phyloP scores from a whole-genome alignment of 371 early-diverging fungal genomes.

The Zychaea mexicana region DNA sequence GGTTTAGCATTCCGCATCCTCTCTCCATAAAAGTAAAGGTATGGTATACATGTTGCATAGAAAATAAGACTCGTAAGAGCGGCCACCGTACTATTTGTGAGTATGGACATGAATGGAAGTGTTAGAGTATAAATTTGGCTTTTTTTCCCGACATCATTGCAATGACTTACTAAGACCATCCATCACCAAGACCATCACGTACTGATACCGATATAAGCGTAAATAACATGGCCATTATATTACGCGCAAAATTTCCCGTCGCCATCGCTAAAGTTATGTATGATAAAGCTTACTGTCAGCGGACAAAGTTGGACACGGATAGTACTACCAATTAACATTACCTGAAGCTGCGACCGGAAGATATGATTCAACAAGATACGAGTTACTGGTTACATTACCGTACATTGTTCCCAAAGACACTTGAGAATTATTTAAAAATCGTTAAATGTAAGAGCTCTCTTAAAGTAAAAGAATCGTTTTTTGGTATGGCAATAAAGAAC shows the following conservation, averaged over 20 bases:
- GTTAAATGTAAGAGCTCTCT: too few species aligned
- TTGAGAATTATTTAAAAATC: neutral
- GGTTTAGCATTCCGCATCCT: slow-evolving; percentile 13
- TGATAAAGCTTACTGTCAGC: too few species aligned
- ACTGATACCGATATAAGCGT: slow-evolving; percentile 31
- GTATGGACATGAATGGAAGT: neutral
- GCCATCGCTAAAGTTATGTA: slow-evolving; percentile 20
- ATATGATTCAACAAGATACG: slow-evolving; percentile 34
- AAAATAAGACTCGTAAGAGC: slow-evolving; percentile 11
- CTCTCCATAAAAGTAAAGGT: slow-evolving; percentile 17
- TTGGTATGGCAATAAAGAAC: neutral
- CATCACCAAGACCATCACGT: slow-evolving; percentile 28
- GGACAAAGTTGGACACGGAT: neutral
- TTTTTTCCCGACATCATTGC: too few species aligned
- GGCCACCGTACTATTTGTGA: slow-evolving; percentile 22
- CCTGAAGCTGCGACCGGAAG: slow-evolving; percentile 36
- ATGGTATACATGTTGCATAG: slow-evolving; percentile 22
- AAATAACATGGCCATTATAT: slow-evolving; percentile 35
- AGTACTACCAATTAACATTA: slow-evolving; percentile 20
- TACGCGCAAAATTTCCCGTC: slow-evolving; percentile 29
- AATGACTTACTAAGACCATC: slow-evolving; percentile 41
- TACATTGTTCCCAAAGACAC: slow-evolving; percentile 39
- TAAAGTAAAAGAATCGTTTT: too few species aligned
- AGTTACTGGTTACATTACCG: slow-evolving; percentile 26
- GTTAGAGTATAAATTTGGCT: too few species aligned